A percentile compares a stretch with the other conserved stretches of the same genome.
Conservation (phyloP, 2,329 filamentous ascomycete genomes). For the Phoma herbarum region DNA sequence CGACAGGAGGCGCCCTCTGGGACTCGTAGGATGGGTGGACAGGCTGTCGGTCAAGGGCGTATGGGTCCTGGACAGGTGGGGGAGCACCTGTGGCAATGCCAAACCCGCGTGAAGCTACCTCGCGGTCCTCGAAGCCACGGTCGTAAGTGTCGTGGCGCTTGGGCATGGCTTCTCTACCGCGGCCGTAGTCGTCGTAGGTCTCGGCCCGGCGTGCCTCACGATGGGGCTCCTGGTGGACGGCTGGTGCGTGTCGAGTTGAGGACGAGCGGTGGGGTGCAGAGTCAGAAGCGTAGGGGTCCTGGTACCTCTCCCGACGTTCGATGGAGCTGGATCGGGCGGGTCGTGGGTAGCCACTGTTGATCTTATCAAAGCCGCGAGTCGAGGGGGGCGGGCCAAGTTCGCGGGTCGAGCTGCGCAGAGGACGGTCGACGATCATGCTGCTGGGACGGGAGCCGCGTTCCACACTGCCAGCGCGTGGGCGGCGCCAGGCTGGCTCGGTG, state of each 20-base stretch:
- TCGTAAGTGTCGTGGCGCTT: slow-evolving; percentile 46
- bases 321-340: slow-evolving; percentile 43
- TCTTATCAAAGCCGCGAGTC: slow-evolving; percentile 75
- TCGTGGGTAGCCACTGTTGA: slow-evolving; percentile 54
- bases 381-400: slow-evolving; percentile 68
- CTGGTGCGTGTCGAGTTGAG: slow-evolving; percentile 54
- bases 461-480: slow-evolving; percentile 55
- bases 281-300: slow-evolving; percentile 51
- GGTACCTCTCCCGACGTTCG: slow-evolving; percentile 48
- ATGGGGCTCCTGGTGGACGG: slow-evolving; percentile 59
- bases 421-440: slow-evolving; percentile 55
- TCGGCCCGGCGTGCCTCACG: slow-evolving; percentile 53
- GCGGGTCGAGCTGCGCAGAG: slow-evolving; percentile 47
- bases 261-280: slow-evolving; percentile 43
- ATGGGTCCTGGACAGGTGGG: slow-evolving; percentile 39
- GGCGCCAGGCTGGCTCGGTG: slow-evolving; percentile 59
- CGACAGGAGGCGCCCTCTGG: slow-evolving; percentile 19
- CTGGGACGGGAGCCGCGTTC: slow-evolving; percentile 57
- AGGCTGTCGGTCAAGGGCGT: slow-evolving; percentile 51
- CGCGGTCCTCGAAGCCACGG: slow-evolving; percentile 51
- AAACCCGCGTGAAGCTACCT: slow-evolving; percentile 58
- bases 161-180: slow-evolving; percentile 52
- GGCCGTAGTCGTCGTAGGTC: slow-evolving; percentile 55
- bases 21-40: slow-evolving; percentile 34
- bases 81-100: slow-evolving; percentile 51